Evolutionary conservation across 192 early-diverging fungal genomes (phyloP).

Genomic region (Kappamyces sp.): DNA sequence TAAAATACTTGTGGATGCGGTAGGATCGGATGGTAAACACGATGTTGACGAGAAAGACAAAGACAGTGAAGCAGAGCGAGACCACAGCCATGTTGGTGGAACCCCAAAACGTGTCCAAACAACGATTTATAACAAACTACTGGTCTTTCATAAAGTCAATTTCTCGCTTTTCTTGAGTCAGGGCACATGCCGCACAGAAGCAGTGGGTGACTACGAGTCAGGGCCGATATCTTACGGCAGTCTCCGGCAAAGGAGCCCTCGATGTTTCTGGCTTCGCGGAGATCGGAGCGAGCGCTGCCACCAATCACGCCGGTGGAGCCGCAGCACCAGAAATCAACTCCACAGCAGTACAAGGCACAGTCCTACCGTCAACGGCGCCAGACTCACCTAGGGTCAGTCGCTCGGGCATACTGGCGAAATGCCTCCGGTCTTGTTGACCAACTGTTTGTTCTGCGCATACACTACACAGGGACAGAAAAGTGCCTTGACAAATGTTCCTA

Average conservation of each 20-base stretch:
- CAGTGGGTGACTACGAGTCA: slow-evolving; percentile 12
- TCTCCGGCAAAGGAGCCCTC: slow-evolving; percentile 7
- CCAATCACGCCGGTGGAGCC: slow-evolving; percentile 9
- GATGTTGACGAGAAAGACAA: too few relatives aligned
- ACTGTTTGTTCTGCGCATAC: slow-evolving; percentile 25
- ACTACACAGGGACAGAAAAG: slow-evolving; percentile 15
- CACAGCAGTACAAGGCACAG: too few relatives aligned
- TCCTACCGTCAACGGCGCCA: too few relatives aligned
- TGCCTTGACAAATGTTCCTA: too few relatives aligned
- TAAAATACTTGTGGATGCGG: slow-evolving; percentile 11
- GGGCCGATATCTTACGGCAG: too few relatives aligned
- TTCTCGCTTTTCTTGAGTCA: slow-evolving; percentile 29
- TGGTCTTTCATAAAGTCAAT: slow-evolving; percentile 11
- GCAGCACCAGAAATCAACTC: slow-evolving; percentile 3
- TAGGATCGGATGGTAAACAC: too few relatives aligned
- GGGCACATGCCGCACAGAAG: slow-evolving; percentile 27
- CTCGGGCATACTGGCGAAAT: too few relatives aligned
- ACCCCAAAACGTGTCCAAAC: too few relatives aligned
- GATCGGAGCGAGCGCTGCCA: slow-evolving; percentile 9
- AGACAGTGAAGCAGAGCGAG: too few relatives aligned
- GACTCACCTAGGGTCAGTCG: too few relatives aligned
- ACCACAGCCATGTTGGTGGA: too few relatives aligned
- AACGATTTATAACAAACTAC: too few relatives aligned
- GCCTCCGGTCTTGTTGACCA: slow-evolving; percentile 23
- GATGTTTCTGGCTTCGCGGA: slow-evolving; percentile 26